Base-by-base conservation (phyloP, 1,284 basidiomycete species). In the Cryptococcus hybrid region DNA sequence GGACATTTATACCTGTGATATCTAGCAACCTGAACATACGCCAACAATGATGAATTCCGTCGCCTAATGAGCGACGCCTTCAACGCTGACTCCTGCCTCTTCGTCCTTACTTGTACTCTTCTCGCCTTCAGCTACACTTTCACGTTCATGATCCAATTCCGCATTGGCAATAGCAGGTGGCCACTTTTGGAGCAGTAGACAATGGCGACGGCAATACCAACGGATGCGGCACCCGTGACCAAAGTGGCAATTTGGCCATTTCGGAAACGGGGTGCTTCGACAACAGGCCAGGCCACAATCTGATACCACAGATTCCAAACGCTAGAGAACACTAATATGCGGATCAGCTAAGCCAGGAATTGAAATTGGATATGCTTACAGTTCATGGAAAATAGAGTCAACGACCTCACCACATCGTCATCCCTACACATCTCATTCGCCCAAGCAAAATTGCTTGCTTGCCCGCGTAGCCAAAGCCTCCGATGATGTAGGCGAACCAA, bases 371-470 rank as follows among this genome's bases (percentile, higher is more conserved):
- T 3, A 15, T 5, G 30, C 58, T 52, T 40, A 59, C 58, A 45
- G 64, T 72, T 71, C 73, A 75, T 75, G 15, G 59, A 60, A 54
- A 64, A 68, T 9, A 76, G 56, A 8, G 74, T 76, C 42, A 74
- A 24, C 0, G 73, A 66, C 37, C 74, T 64, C 15, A 76, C 59
- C 37, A 68, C 62, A 47, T 76, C 73, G 62, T 76, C 70, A 40
- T 76, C 73, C 44, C 73, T 61, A 15, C 66, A 18, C 18, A 71
- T 45, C 24, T 62, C 52, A 58, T 73, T 76, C 13, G 74, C 74
- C 74, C 74, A 76, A 0, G 72, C 72, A 53, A 73, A 74, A 60
- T 76, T 76, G 30, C 62, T 63, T 3, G 74, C 74, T 57, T 76
- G 74, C 15, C 74, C 0, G 69, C 68, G 50, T 73, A 73, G 0